These are phyloP conservation scores for California macrophylla DNA, from an alignment of 441 rosid genomes.

Conservation along the genomic window DNA sequence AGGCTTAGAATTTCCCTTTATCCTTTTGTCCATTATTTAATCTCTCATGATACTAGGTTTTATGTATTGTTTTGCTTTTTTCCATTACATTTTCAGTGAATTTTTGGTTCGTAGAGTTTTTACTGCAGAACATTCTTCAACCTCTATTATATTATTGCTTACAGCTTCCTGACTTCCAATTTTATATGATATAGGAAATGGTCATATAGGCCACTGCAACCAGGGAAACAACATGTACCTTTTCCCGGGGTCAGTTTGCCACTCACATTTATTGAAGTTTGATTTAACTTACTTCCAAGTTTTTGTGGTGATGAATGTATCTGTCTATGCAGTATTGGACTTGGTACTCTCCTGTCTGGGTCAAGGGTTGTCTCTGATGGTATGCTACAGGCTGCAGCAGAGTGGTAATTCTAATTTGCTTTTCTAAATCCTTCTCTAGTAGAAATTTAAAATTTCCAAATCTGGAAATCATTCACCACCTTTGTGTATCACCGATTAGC, in stretches of 20 bases:
- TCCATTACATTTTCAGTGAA: background rate
- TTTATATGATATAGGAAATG: constrained; percentile 50
- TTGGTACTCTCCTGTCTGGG: constrained; percentile 93
- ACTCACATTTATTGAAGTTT: background rate
- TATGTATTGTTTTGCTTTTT: too few species aligned
- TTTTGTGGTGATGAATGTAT: constrained; percentile 1
- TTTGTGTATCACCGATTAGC: background rate
- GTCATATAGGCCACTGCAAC: constrained; percentile 79
- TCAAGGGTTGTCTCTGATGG: constrained; percentile 82
- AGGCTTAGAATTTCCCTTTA: background rate
- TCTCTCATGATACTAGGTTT: background rate
- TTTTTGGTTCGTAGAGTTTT: constrained; percentile 6
- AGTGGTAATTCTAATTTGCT: constrained; percentile 44
- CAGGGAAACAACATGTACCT: constrained; percentile 99
- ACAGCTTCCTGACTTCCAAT: constrained; percentile 14
- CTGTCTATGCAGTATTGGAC: constrained; percentile 67
- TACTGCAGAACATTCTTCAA: background rate
- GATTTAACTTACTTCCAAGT: constrained; percentile 1
- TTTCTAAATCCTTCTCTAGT: constrained; percentile 10
- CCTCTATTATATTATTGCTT: background rate
- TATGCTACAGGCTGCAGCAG: constrained; percentile 99
- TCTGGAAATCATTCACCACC: constrained; percentile 6
- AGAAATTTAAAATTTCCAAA: background rate
- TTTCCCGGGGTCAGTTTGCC: constrained; percentile 80
- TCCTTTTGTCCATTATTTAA: background rate